phyloP scores from a whole-genome alignment of 768 basidiomycete genomes.

The Serendipita indica region DNA sequence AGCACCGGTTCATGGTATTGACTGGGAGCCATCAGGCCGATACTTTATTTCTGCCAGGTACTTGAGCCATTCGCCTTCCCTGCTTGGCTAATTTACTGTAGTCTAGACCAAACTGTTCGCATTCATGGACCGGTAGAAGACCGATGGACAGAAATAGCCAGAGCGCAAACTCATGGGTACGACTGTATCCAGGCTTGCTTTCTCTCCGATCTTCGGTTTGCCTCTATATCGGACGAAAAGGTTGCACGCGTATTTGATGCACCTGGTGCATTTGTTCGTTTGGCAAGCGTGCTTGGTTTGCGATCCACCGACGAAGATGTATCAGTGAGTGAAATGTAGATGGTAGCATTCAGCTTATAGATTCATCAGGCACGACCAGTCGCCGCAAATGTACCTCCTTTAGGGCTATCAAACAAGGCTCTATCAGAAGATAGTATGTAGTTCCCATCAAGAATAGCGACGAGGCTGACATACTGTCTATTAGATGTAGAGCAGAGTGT shows the following conservation, averaged over 20 bases:
- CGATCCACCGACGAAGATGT: constrained; percentile 32
- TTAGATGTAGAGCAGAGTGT: background rate
- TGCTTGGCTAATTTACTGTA: constrained; percentile 20
- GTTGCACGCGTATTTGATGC: constrained; percentile 89
- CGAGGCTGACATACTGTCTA: constrained; percentile 7
- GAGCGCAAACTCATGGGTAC: constrained; percentile 96
- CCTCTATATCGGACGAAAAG: constrained; percentile 92
- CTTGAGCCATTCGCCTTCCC: constrained; percentile 15
- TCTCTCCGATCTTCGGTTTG: constrained; percentile 61
- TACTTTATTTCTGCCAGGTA: constrained; percentile 80
- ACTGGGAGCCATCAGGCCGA: constrained; percentile 77
- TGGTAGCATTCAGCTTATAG: background rate
- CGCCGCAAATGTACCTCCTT: constrained; percentile 80
- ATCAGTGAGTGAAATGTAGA: background rate
- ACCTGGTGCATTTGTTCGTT: constrained; percentile 60
- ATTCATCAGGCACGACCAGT: constrained; percentile 46
- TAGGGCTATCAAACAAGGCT: constrained; percentile 91
- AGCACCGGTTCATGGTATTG: constrained; percentile 60
- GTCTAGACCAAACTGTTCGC: constrained; percentile 83
- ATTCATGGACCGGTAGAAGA: constrained; percentile 53
- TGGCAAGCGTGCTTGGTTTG: constrained; percentile 36
- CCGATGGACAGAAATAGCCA: constrained; percentile 71
- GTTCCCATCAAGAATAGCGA: background rate
- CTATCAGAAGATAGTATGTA: constrained; percentile 43
- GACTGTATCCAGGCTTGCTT: constrained; percentile 73